phyloP scores from a whole-genome alignment of 805 yeast genomes.

The Kodamaea kakaduensis region DNA sequence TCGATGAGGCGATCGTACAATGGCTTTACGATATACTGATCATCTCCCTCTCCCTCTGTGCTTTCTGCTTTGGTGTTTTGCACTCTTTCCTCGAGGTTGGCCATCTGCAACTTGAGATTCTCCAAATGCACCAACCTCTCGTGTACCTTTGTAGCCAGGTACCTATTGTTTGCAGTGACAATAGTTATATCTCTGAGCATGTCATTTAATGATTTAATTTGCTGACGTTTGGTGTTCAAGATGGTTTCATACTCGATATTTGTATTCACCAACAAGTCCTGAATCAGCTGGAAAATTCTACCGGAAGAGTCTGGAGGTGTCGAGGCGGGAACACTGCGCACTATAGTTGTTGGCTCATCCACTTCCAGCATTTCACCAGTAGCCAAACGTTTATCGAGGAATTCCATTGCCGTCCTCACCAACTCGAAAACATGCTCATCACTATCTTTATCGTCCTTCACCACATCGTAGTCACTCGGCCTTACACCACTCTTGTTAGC shows the following conservation, averaged over 20 bases:
- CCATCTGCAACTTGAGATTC: conserved; percentile 45
- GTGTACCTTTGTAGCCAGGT: conserved; percentile 30
- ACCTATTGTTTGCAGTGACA: conserved; percentile 41
- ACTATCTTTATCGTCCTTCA: conserved; percentile 30
- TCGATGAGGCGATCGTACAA: conserved; percentile 50
- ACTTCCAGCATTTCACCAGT: conserved; percentile 11
- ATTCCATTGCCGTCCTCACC: conserved; percentile 31
- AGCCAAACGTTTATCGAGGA: conserved; percentile 23
- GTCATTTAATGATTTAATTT: conserved; percentile 32
- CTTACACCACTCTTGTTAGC: conserved; percentile 83
- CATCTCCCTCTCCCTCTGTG: conserved; percentile 25
- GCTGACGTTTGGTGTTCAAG: conserved; percentile 32
- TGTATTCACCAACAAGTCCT: conserved; percentile 34
- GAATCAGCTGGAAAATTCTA: conserved; percentile 37
- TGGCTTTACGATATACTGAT: conserved; percentile 72
- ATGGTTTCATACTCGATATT: conserved; percentile 37
- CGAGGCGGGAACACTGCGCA: conserved; percentile 3
- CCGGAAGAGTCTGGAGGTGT: conserved; percentile 20
- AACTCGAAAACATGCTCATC: conserved; percentile 31
- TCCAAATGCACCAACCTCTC: conserved; percentile 42
- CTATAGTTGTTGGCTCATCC: conserved; percentile 12
- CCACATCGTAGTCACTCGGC: conserved; percentile 82
- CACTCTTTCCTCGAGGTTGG: conserved; percentile 37
- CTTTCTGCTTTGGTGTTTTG: conserved; percentile 14
- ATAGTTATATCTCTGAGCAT: conserved; percentile 39